phyloP scores from a whole-genome alignment of 2,329 filamentous ascomycete genomes.

The Pseudogymnoascus verrucosus region DNA sequence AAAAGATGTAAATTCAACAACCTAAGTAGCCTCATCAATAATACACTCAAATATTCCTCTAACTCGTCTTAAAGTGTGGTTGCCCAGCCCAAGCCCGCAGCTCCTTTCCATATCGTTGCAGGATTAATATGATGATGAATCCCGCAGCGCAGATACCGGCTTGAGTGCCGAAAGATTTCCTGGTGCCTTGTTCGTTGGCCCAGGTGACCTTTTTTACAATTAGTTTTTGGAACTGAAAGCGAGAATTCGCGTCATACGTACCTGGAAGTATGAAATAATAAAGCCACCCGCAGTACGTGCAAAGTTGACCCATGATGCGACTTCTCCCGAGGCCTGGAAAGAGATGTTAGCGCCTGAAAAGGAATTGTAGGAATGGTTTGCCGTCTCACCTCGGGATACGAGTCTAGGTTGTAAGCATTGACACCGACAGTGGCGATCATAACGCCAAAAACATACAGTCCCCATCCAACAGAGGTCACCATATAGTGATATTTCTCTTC shows the following conservation, averaged over 20 bases:
- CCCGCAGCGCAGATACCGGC: conserved; percentile 33
- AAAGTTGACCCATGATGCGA: conserved; percentile 44
- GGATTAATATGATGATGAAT: conserved; percentile 29
- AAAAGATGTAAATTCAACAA: not conserved
- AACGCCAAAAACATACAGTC: conserved; percentile 46
- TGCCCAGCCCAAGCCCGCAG: conserved; percentile 31
- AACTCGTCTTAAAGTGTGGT: conserved; percentile 27
- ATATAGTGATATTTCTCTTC: conserved; percentile 44
- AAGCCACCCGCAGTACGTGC: conserved; percentile 43
- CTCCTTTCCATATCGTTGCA: conserved; percentile 32
- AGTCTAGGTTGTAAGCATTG: conserved; percentile 45
- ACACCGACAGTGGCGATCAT: conserved; percentile 47
- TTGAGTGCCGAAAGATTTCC: conserved; percentile 40
- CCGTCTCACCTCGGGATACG: conserved; percentile 43
- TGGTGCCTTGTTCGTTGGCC: conserved; percentile 37
- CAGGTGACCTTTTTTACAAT: conserved; percentile 31
- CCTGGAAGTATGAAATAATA: conserved; percentile 43
- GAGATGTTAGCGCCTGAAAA: not conserved
- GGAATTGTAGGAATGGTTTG: not conserved
- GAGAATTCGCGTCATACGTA: not conserved
- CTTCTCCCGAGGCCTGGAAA: conserved; percentile 33
- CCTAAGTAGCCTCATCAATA: not conserved
- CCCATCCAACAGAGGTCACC: conserved; percentile 41
- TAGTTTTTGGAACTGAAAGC: not conserved
- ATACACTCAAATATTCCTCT: not conserved